These are phyloP conservation scores for Millerozyma acaciae DNA, from an alignment of 805 yeast species.

Conservation along the genomic window DNA sequence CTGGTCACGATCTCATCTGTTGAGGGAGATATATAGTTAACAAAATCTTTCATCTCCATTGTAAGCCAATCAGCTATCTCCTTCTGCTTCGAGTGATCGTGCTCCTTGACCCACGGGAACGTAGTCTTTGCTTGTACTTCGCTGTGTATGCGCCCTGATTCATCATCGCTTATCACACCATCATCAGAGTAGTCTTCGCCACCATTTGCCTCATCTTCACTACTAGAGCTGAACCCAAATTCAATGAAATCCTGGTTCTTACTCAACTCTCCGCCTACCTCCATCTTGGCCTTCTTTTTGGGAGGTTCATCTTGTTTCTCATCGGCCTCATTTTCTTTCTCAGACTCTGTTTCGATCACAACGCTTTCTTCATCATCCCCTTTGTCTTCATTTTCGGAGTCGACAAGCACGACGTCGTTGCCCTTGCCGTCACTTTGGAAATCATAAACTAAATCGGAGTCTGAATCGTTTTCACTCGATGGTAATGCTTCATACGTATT, in stretches of 20 bases:
- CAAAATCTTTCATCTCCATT: constrained; percentile 79
- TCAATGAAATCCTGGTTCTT: constrained; percentile 53
- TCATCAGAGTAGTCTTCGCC: constrained; percentile 27
- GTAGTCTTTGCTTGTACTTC: constrained; percentile 25
- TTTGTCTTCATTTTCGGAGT: constrained; percentile 21
- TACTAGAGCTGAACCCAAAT: constrained; percentile 49
- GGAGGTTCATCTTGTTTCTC: constrained; percentile 4
- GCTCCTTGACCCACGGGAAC: constrained; percentile 75
- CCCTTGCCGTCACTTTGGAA: constrained; percentile 12
- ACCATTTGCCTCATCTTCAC: constrained; percentile 25
- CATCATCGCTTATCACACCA: constrained; percentile 34
- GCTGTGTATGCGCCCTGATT: constrained; percentile 22
- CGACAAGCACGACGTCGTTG: constrained; percentile 28
- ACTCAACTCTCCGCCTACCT: constrained; percentile 20
- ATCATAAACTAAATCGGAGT: constrained; percentile 21
- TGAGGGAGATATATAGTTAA: constrained; percentile 81
- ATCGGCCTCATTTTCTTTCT: constrained; percentile 7
- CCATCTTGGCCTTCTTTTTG: constrained; percentile 11
- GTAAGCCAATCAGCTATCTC: constrained; percentile 87
- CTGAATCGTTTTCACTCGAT: constrained; percentile 17
- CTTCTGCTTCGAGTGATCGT: constrained; percentile 70
- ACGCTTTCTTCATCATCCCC: constrained; percentile 15
- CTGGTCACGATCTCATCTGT: constrained; percentile 65
- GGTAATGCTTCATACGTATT: constrained; percentile 23
- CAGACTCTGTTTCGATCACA: constrained; percentile 20